Evolutionary conservation across 2,329 filamentous ascomycete species (phyloP), one percentile per base, ranked within the genome.

Genomic region (Botrytis fragariae): DNA sequence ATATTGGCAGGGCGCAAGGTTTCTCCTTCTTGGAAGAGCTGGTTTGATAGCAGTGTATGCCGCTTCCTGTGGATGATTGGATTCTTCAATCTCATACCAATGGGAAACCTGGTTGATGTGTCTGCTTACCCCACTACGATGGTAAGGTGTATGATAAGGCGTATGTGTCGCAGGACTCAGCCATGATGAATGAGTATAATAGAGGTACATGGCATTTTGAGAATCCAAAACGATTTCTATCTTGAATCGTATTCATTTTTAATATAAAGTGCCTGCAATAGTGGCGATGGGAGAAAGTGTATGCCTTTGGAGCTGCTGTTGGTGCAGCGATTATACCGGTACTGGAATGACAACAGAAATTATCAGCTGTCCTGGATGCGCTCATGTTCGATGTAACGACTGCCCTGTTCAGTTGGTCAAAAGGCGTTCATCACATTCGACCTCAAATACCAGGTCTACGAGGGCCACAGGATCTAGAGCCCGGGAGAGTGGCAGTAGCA

Each of bases 401-500:
- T 54, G 51, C 14, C 14, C 0, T 16, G 10, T 18, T 29, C 9
- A n/a, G 51, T 29, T 12, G n/a, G 5, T 29, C 5, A 14, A n/a
- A 54, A 1, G 6, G 18, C 14, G 12, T 42, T 42, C 4, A 42
- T 14, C 48, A 51, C 0, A 51, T 25, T 51, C 48, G 5, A n/a
- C 9, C n/a, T 54, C 25, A 18, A 29, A 29, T 29, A 0, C 5
- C 4, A 16, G n/a, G 14, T 57, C n/a, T 57, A 57, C 0, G 3
- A 16, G 12, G 0, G 51, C 25, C 1, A 12, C 10, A 54, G 5
- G 25, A 29, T 29, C n/a, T 0, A n/a, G 10, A 6, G 20, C 8
- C 8, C 51, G n/a, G 1, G n/a, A 0, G 5, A 1, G 25, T 7
- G 1, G 4, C 22, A 54, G 10, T 6, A 1, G 16, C 14, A 44